These are phyloP conservation scores for Hansenula lynferdii DNA, from an alignment of 1,139 yeast genomes.

Conservation along the genomic window DNA sequence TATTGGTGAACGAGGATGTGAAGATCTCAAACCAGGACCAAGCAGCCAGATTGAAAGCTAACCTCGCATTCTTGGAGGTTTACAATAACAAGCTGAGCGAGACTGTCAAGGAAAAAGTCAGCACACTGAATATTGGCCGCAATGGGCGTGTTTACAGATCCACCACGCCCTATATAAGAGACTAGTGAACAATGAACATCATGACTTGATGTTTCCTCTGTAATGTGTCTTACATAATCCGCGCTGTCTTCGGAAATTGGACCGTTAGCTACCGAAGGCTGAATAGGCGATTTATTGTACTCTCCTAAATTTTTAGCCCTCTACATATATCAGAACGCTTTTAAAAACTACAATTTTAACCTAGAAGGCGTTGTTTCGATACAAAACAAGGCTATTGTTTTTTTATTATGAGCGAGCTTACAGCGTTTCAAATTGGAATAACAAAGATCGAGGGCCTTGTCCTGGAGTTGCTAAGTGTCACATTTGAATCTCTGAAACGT, in stretches of 20 bases:
- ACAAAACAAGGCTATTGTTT: too few relatives aligned
- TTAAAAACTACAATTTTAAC: too few relatives aligned
- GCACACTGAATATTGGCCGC: slow-evolving; percentile 19
- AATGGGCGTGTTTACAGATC: slow-evolving; percentile 23
- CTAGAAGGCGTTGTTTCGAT: too few relatives aligned
- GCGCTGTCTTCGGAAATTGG: too few relatives aligned
- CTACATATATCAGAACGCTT: too few relatives aligned
- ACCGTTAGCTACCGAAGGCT: too few relatives aligned
- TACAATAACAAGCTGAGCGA: slow-evolving; percentile 12
- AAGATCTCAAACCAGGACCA: slow-evolving; percentile 1
- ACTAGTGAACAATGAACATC: too few relatives aligned
- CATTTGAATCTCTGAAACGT: background rate
- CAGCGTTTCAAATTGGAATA: background rate
- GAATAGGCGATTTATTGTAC: too few relatives aligned
- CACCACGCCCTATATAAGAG: slow-evolving; percentile 18
- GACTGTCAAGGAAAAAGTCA: slow-evolving; percentile 18
- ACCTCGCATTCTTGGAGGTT: slow-evolving; percentile 12
- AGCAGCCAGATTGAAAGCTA: slow-evolving; percentile 7
- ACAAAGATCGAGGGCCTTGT: background rate
- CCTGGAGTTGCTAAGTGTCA: background rate
- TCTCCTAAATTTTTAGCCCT: too few relatives aligned
- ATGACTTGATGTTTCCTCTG: too few relatives aligned
- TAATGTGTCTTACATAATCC: too few relatives aligned
- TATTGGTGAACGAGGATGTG: slow-evolving; percentile 9
- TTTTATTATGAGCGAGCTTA: background rate